These are phyloP conservation scores for Eucalyptus tenuipes DNA, from an alignment of 345 rosid genomes.

Conservation along the genomic window DNA sequence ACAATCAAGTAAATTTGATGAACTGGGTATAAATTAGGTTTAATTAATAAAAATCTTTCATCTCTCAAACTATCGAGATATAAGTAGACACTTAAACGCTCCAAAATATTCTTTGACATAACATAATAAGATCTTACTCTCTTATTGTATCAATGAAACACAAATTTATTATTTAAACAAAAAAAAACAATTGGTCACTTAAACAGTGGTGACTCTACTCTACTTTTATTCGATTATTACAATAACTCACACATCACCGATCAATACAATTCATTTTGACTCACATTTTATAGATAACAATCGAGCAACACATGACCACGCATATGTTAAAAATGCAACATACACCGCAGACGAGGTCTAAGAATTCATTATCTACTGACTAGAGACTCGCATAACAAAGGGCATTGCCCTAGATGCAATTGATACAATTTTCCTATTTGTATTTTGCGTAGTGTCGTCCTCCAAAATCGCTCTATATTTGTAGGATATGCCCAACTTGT, in stretches of 20 bases:
- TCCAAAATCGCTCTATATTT: background rate
- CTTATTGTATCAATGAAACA: background rate
- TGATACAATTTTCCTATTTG: background rate
- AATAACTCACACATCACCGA: too few species aligned
- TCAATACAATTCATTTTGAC: background rate
- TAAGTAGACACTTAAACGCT: too few species aligned
- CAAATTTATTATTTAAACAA: background rate
- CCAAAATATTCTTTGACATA: too few species aligned
- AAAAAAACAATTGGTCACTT: background rate
- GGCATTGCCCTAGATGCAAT: background rate
- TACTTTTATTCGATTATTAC: background rate
- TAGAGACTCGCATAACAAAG: background rate
- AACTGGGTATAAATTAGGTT: too few species aligned
- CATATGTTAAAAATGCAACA: too few species aligned
- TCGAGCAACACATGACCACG: background rate
- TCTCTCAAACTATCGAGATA: background rate
- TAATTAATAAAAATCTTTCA: background rate
- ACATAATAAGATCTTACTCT: background rate
- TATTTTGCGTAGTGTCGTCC: fast-evolving
- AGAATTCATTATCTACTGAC: background rate
- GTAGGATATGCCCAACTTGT: background rate
- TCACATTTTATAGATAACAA: background rate
- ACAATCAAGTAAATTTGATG: background rate
- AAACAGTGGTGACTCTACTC: background rate
- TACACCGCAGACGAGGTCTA: fast-evolving